Percentiles rank a stretch among this genome's conserved stretches.
Conservation (phyloP, 73 alveolate species). For the Paraurostyla sp. region DNA sequence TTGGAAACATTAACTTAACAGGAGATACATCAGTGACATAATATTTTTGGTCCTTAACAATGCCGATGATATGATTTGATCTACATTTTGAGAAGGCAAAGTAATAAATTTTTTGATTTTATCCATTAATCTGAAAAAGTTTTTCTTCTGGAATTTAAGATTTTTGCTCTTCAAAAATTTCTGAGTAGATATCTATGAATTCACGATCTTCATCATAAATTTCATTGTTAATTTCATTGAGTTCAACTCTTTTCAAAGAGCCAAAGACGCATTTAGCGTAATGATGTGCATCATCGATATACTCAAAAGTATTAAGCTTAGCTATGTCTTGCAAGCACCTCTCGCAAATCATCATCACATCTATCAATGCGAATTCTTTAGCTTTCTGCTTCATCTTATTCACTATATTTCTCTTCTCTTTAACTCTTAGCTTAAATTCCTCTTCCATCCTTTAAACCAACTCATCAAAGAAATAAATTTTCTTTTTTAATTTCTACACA, state of each 20-base stretch:
- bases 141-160: background rate
- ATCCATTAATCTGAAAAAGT: background rate
- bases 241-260: conserved; percentile 40
- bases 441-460: conserved; percentile 17
- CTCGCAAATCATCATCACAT: conserved; percentile 47
- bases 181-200: conserved; percentile 4
- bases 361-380: conserved; percentile 13
- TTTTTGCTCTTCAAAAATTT: conserved; percentile 10
- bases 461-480: conserved; percentile 59
- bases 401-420: conserved; percentile 17
- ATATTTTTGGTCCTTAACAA: conserved; percentile 2
- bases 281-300: conserved; percentile 16
- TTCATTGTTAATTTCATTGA: background rate
- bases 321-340: conserved; percentile 42
- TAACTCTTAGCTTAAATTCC: conserved; percentile 50
- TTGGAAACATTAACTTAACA: conserved; percentile 24
- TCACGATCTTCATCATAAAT: conserved; percentile 37
- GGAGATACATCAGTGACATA: conserved; percentile 46
- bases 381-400: conserved; percentile 27
- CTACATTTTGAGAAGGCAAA: conserved; percentile 36
- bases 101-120: background rate
- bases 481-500: conserved; percentile 47
- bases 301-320: conserved; percentile 24
- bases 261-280: conserved; percentile 62
- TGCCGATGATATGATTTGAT: conserved; percentile 31